Evolutionary conservation across 192 early-diverging fungal species (phyloP).

Genomic region (Chytriomyces confervae): DNA sequence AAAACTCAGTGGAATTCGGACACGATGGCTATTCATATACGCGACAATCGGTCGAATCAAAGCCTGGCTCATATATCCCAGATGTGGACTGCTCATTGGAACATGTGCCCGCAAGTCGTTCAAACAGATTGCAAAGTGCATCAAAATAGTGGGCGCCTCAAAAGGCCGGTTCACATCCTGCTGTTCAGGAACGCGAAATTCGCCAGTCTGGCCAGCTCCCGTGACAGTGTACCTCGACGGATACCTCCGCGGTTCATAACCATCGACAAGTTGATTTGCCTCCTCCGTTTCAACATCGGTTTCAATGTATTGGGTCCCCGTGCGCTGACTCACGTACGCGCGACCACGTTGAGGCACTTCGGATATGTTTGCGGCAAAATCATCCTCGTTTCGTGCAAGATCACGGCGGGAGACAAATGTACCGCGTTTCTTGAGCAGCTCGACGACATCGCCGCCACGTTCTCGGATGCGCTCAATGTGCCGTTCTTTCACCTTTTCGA

Average conservation of each 20-base stretch:
- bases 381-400: no score
- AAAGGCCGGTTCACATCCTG: background rate
- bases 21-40: constrained; percentile 92
- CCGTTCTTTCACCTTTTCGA: constrained; percentile 45
- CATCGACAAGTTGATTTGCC: background rate
- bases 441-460: background rate
- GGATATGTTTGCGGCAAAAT: no score
- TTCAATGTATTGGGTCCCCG: constrained; percentile 24
- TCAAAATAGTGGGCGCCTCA: constrained; percentile 45
- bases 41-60: constrained; percentile 90
- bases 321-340: background rate
- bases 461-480: constrained; percentile 36
- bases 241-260: constrained; percentile 20
- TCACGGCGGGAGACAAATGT: background rate
- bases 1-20: constrained; percentile 80
- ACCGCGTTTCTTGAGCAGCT: background rate
- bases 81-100: constrained; percentile 61
- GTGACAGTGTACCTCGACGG: constrained; percentile 20
- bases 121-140: constrained; percentile 84
- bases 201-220: background rate
- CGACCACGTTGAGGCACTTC: no score
- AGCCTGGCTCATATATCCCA: constrained; percentile 81
- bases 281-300: constrained; percentile 17
- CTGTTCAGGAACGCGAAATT: background rate
- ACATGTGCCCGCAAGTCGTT: constrained; percentile 91